Percentiles rank a stretch among this genome's conserved stretches.
Conservation (phyloP, 768 basidiomycete species). For the Amanita rubescens region DNA sequence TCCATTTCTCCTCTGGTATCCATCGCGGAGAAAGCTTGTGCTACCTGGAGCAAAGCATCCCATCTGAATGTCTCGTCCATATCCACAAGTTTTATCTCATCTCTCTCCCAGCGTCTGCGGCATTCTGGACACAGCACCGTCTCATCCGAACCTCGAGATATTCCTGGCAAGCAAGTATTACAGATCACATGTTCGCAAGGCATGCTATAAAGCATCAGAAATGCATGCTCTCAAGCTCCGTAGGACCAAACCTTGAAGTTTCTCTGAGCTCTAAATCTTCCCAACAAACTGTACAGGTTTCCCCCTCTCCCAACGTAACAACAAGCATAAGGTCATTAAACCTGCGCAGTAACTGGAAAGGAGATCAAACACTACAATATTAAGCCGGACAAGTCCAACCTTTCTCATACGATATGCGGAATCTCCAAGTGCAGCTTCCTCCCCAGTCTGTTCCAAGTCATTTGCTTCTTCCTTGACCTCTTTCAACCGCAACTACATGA, state of each 20-base stretch:
- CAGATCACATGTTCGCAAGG: conserved; percentile 39
- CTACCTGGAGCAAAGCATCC: conserved; percentile 34
- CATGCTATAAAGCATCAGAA: conserved; percentile 21
- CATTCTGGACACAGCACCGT: conserved; percentile 31
- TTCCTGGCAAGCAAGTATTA: conserved; percentile 25
- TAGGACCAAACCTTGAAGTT: conserved; percentile 25
- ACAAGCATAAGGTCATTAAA: conserved; percentile 32
- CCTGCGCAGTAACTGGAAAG: conserved; percentile 29
- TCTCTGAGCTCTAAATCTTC: conserved; percentile 25
- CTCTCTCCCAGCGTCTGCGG: conserved; percentile 18
- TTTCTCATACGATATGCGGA: conserved; percentile 32
- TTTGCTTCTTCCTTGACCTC: conserved; percentile 31
- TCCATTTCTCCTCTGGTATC: conserved; percentile 28
- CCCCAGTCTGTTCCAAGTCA: conserved; percentile 24
- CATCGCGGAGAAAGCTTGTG: conserved; percentile 29
- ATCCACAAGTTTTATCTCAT: conserved; percentile 27
- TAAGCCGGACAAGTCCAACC: conserved; percentile 16
- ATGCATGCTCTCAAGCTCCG: background rate
- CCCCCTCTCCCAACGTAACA: conserved; percentile 27
- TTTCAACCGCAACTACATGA: conserved; percentile 15
- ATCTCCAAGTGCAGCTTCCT: conserved; percentile 24
- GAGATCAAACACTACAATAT: background rate
- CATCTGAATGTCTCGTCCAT: conserved; percentile 35
- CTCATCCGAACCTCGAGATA: conserved; percentile 23
- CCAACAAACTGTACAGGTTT: conserved; percentile 33